Evolutionary conservation across 768 basidiomycete genomes (phyloP).

Genomic region (Panus rudis): DNA sequence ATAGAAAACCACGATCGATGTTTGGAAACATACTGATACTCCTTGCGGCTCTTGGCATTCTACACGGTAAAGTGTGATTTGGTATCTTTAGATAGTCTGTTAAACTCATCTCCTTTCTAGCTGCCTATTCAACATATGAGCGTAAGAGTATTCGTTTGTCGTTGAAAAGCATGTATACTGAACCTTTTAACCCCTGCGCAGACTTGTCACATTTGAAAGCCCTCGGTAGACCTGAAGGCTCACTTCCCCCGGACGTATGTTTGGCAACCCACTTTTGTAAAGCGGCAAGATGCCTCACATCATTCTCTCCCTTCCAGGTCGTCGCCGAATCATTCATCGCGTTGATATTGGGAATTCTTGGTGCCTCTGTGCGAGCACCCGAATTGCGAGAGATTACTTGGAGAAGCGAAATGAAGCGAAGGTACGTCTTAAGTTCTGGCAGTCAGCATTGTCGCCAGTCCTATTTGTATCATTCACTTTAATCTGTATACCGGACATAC

Average conservation of each 20-base stretch:
- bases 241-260: conserved; percentile 57
- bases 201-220: conserved; percentile 75
- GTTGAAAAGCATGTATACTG: not conserved
- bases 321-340: conserved; percentile 58
- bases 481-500: not conserved
- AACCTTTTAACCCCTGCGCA: conserved; percentile 21
- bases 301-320: conserved; percentile 37
- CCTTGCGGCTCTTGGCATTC: conserved; percentile 4
- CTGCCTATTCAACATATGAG: conserved; percentile 77
- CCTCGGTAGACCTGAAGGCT: conserved; percentile 60
- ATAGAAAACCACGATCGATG: too few relatives aligned
- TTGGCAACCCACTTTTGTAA: not conserved
- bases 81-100: not conserved
- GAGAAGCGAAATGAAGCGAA: conserved; percentile 83
- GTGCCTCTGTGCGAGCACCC: conserved; percentile 65
- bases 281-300: not conserved
- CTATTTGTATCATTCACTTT: not conserved
- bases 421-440: conserved; percentile 39
- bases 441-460: not conserved
- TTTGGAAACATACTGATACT: conserved; percentile 8
- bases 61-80: conserved; percentile 6
- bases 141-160: conserved; percentile 35
- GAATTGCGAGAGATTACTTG: conserved; percentile 76
- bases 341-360: conserved; percentile 61
- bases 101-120: conserved; percentile 28